A percentile compares a stretch with the other conserved stretches of the same genome.
Conservation (phyloP, 352 stramenopile genomes). For the Globisporangium takayamanum region DNA sequence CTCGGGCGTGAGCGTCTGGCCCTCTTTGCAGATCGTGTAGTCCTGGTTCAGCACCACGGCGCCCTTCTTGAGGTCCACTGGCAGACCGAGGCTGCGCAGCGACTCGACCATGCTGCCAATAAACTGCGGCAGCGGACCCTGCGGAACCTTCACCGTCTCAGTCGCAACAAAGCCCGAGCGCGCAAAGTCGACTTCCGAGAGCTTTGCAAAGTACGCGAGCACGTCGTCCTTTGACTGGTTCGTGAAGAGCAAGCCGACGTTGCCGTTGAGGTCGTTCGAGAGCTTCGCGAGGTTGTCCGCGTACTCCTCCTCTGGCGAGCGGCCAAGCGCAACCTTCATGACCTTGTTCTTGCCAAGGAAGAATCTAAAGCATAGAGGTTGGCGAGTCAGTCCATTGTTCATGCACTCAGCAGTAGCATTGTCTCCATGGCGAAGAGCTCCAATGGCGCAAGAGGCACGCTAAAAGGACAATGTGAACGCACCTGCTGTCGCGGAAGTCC, state of each 20-base stretch:
- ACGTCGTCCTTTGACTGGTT: conserved; percentile 87
- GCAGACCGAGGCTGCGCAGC: conserved; percentile 93
- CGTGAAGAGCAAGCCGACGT: conserved; percentile 95
- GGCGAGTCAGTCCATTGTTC: conserved; percentile 1
- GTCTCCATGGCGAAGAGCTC: neutral
- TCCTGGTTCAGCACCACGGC: conserved; percentile 89
- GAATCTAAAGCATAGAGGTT: conserved; percentile 69
- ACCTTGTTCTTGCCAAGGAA: conserved; percentile 99
- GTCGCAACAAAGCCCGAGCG: conserved; percentile 90
- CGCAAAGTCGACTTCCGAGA: conserved; percentile 91
- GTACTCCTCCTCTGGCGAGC: conserved; percentile 94
- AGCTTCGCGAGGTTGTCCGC: conserved; percentile 92
- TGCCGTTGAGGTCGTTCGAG: conserved; percentile 87
- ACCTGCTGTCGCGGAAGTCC: conserved; percentile 93
- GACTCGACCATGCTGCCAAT: conserved; percentile 96
- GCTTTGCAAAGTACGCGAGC: conserved; percentile 89
- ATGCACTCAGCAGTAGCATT: neutral
- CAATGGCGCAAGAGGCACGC: neutral
- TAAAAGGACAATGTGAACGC: conserved; percentile 7
- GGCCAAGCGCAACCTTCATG: conserved; percentile 95
- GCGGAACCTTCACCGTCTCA: conserved; percentile 83
- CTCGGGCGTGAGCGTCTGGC: conserved; percentile 92
- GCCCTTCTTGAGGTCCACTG: conserved; percentile 96
- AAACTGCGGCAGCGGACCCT: conserved; percentile 89
- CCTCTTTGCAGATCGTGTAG: conserved; percentile 93